Evolutionary conservation across 1,139 yeast species (phyloP), one percentile per base, ranked within the genome.

Genomic region (Hemisphaericaspora subhashii): DNA sequence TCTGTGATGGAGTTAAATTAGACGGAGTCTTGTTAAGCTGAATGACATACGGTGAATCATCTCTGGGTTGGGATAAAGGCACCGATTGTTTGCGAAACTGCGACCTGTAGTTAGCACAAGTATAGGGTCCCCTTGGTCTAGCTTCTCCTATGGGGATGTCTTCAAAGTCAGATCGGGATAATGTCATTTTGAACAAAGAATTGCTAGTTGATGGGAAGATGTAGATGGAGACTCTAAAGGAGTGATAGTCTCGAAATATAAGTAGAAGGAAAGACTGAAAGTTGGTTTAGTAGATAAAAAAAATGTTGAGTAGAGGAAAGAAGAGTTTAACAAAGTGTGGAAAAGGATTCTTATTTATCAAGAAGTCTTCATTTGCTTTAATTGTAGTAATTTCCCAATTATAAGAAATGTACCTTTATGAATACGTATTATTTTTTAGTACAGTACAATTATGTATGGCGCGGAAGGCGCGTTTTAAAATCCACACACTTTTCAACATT

Each of bases 1-100:
- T 52, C 44, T 69, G 75, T 2, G 72, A 67, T 0, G 75, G 72
- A 0, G 74, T 67, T 31, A 69, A 44, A 39, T 62, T 47, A 23
- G 27, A 28, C 2, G 47, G 68, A 2, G 65, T 58, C 37, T 52
- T 57, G 31, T 58, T 53, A 5, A 62, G 50, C 36, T 47, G 56
- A 5, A 60, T 56, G 15, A 58, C 43, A 37, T 50, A 60, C 31
- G 46, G 35, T 9, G 29, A 21, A 10, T 29, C 18, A n/a, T 18
- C 23, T 17, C 13, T 23, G 40, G 10, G 10, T 29, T 29, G 18
- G 18, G 15, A 10, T 10, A 13, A 24, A n/a, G n/a, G 10, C 7
- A 4, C 7, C 10, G 23, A 11, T 17, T 29, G 23, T 18, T 18
- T 29, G 13, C 5, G 23, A 17, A 17, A 15, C 11, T 29, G 32